Conservation (phyloP, 352 stramenopile species). For the Phytophthora tubulina region DNA sequence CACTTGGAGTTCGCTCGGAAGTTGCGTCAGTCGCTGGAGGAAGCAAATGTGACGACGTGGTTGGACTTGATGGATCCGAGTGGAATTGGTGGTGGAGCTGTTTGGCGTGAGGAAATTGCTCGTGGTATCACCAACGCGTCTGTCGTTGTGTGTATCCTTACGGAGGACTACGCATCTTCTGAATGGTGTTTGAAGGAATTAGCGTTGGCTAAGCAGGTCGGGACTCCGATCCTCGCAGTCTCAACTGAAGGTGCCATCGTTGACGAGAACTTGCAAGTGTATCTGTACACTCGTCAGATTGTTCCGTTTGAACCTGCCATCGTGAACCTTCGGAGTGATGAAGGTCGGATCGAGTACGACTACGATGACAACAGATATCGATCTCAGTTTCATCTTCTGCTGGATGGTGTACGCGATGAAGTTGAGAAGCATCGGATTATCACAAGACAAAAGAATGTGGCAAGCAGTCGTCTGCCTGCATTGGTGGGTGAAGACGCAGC, state of each 20-base stretch:
- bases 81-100: slow-evolving; percentile 71
- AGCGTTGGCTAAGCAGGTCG: slow-evolving; percentile 77
- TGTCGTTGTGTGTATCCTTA: slow-evolving; percentile 72
- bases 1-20: slow-evolving; percentile 81
- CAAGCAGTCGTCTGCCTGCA: background rate
- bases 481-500: background rate
- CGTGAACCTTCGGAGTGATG: slow-evolving; percentile 36
- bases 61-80: slow-evolving; percentile 82
- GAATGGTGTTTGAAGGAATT: slow-evolving; percentile 84
- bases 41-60: slow-evolving; percentile 77
- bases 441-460: slow-evolving; percentile 58
- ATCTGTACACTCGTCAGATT: slow-evolving; percentile 78
- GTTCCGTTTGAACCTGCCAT: slow-evolving; percentile 74
- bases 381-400: slow-evolving; percentile 43
- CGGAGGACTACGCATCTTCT: slow-evolving; percentile 72
- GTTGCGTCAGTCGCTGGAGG: slow-evolving; percentile 62
- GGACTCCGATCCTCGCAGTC: slow-evolving; percentile 71
- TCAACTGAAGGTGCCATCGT: slow-evolving; percentile 70
- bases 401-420: slow-evolving; percentile 64
- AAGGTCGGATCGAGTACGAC: slow-evolving; percentile 28
- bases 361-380: slow-evolving; percentile 33
- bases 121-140: slow-evolving; percentile 71
- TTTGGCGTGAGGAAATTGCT: slow-evolving; percentile 81
- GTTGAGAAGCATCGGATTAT: slow-evolving; percentile 49
- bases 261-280: slow-evolving; percentile 74